Evolutionary conservation across 768 basidiomycete species (phyloP).

Genomic region (Dacryopinax primogenitus): DNA sequence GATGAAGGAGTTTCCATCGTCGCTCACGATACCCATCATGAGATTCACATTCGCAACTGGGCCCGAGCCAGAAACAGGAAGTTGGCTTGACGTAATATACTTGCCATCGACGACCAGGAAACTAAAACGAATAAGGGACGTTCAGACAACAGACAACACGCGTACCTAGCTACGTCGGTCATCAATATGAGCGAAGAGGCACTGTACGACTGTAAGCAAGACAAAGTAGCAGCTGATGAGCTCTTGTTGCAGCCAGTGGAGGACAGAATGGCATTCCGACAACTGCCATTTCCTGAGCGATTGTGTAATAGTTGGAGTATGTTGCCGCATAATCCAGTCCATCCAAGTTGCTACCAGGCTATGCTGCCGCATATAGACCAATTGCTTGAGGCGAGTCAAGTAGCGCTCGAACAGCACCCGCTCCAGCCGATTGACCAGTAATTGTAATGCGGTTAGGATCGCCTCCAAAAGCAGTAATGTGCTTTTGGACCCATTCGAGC

Average conservation of each 20-base stretch:
- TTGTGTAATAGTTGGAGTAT: constrained; percentile 39
- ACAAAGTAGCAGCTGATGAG: constrained; percentile 25
- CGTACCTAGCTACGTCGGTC: constrained; percentile 25
- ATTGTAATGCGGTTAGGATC: constrained; percentile 42
- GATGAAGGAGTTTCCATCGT: constrained; percentile 39
- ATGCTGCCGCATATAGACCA: constrained; percentile 32
- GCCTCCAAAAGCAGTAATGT: constrained; percentile 47
- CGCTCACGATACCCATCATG: constrained; percentile 40
- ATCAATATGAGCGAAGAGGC: constrained; percentile 30
- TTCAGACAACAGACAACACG: not conserved
- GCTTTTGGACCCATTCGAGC: constrained; percentile 37
- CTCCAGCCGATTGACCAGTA: constrained; percentile 44
- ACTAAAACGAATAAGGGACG: not conserved
- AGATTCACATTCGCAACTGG: constrained; percentile 34
- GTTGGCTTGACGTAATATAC: constrained; percentile 30
- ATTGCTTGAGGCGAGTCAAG: constrained; percentile 26
- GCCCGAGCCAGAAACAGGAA: constrained; percentile 32
- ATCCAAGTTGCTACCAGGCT: constrained; percentile 36
- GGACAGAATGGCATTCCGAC: constrained; percentile 28
- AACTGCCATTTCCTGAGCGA: constrained; percentile 31
- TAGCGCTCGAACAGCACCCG: constrained; percentile 31
- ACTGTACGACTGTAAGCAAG: constrained; percentile 29
- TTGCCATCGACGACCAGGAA: constrained; percentile 35
- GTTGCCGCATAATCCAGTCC: constrained; percentile 38
- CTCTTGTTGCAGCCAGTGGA: constrained; percentile 31